These are phyloP conservation scores for Vitis labrusca DNA, from an alignment of 164 flowering plant species.

Conservation along the genomic window DNA sequence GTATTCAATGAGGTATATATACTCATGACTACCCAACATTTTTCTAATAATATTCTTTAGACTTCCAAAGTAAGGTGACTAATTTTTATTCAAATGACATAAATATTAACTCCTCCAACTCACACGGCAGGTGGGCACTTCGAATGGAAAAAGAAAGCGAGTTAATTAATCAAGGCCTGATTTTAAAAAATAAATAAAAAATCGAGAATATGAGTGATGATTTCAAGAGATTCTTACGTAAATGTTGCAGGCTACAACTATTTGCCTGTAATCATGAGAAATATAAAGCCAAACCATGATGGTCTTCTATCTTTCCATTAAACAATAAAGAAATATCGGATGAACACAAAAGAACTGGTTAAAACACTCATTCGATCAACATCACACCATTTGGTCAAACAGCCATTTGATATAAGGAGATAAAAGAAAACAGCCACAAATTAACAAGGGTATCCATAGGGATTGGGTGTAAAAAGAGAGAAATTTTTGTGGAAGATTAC, in stretches of 20 bases:
- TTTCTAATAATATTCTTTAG: neutral
- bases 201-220: neutral
- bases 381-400: constrained; percentile 2
- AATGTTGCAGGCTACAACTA: constrained; percentile 3
- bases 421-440: neutral
- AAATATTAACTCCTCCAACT: neutral
- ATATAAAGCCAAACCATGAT: constrained; percentile 1
- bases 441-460: neutral
- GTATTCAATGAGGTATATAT: no score
- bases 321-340: constrained; percentile 6
- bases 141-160: neutral
- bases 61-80: neutral
- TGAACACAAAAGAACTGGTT: constrained; percentile 2
- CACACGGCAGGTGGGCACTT: neutral
- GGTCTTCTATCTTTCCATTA: neutral
- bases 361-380: constrained; percentile 6
- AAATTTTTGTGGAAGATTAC: neutral
- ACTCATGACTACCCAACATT: neutral
- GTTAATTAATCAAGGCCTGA: no score
- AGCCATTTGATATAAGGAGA: constrained; percentile 3
- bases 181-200: neutral
- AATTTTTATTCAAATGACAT: neutral
- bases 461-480: no score
- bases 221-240: constrained; percentile 5
- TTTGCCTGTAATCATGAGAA: no score